A percentile compares a stretch with the other conserved stretches of the same genome.
phyloP scores from a whole-genome alignment of 345 rosid genomes.

The Eucalyptus rudis region DNA sequence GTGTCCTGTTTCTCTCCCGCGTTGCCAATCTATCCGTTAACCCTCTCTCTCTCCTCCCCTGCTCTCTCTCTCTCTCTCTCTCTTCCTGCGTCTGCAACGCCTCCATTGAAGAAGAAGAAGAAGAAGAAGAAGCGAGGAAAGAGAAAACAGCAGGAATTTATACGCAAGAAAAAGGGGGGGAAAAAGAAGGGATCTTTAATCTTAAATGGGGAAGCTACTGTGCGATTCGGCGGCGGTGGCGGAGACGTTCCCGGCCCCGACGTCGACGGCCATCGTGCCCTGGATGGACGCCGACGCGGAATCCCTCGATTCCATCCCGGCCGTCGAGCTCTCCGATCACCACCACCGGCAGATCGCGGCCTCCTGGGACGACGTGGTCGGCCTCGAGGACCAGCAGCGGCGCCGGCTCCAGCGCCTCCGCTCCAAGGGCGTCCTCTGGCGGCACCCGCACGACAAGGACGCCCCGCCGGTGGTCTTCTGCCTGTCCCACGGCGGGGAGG shows the following conservation, averaged over 20 bases:
- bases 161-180: neutral
- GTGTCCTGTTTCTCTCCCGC: slow-evolving; percentile 40
- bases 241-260: slow-evolving; percentile 48
- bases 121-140: neutral
- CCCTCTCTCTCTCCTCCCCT: slow-evolving; percentile 12
- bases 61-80: neutral
- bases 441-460: slow-evolving; percentile 41
- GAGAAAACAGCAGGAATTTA: neutral
- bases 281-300: slow-evolving; percentile 43
- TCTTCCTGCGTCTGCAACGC: neutral
- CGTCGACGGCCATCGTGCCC: slow-evolving; percentile 44
- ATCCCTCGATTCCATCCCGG: slow-evolving; percentile 29
- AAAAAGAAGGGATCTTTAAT: neutral
- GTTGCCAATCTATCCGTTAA: slow-evolving; percentile 56
- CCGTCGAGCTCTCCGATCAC: slow-evolving; percentile 17
- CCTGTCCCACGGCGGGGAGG: slow-evolving; percentile 89
- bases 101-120: slow-evolving; percentile 9
- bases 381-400: slow-evolving; percentile 86
- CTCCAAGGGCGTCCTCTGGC: slow-evolving; percentile 81
- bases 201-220: slow-evolving; percentile 68
- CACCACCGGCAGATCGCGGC: neutral
- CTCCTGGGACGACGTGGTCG: slow-evolving; percentile 74
- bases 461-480: slow-evolving; percentile 61
- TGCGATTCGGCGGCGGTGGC: slow-evolving; percentile 68
- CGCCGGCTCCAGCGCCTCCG: slow-evolving; percentile 65